Conservation (phyloP, 2,329 filamentous ascomycete genomes). For the Exophiala dermatitidis region DNA sequence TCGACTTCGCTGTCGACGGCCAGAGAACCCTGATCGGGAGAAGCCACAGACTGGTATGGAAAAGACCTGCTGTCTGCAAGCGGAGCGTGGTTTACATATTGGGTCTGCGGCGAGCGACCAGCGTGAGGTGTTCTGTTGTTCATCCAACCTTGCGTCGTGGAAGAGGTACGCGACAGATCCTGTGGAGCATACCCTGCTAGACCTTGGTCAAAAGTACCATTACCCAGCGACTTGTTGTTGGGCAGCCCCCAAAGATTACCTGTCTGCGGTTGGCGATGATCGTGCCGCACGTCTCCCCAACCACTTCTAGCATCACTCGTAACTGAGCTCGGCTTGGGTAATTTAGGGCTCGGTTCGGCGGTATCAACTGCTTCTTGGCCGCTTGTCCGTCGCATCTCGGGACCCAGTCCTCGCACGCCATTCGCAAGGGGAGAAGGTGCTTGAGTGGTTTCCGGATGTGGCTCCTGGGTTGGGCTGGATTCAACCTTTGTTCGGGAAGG, state of each 20-base stretch:
- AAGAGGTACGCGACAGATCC: constrained; percentile 38
- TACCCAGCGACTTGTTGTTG: constrained; percentile 53
- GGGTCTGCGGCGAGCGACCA: constrained; percentile 25
- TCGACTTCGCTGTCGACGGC: constrained; percentile 33
- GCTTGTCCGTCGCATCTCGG: constrained; percentile 13
- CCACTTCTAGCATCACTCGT: constrained; percentile 20
- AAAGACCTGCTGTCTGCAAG: constrained; percentile 31
- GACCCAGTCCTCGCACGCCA: constrained; percentile 23
- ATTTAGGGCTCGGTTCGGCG: constrained; percentile 20
- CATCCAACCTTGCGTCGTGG: constrained; percentile 34
- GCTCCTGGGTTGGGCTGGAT: constrained; percentile 5
- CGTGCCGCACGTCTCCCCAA: constrained; percentile 29
- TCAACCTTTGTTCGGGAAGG: constrained; percentile 12
- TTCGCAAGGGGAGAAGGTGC: constrained; percentile 29
- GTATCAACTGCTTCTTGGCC: constrained; percentile 6
- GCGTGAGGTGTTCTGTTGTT: constrained; percentile 25
- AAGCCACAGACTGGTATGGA: constrained; percentile 28
- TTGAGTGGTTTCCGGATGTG: constrained; percentile 11
- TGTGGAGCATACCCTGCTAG: constrained; percentile 45
- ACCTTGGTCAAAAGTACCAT: constrained; percentile 54
- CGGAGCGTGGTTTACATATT: constrained; percentile 23
- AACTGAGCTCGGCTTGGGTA: constrained; percentile 19
- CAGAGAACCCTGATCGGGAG: constrained; percentile 35
- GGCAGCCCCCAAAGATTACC: constrained; percentile 55
- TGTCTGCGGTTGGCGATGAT: constrained; percentile 33